phyloP scores from a whole-genome alignment of 176 grass and related monocot genomes.

The Oryza officinalis region DNA sequence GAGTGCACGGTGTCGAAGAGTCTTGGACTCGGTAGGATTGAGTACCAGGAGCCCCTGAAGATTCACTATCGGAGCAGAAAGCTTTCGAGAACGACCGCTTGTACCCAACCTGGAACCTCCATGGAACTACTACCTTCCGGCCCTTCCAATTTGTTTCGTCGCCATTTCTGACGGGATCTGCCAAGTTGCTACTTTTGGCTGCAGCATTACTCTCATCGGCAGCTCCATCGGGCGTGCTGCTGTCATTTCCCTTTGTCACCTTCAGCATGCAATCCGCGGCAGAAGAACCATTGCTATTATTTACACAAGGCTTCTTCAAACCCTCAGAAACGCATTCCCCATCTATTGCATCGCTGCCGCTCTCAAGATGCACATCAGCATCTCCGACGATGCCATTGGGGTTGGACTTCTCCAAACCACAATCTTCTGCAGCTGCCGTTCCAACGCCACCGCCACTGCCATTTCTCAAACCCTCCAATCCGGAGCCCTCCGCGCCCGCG shows the following conservation, averaged over 20 bases:
- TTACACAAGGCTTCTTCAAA: slow-evolving; percentile 12
- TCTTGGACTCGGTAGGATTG: slow-evolving; percentile 1
- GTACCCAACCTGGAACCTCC: slow-evolving; percentile 73
- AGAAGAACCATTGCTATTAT: slow-evolving; percentile 29
- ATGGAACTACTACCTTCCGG: slow-evolving; percentile 54
- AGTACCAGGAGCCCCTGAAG: neutral
- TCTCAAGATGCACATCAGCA: neutral
- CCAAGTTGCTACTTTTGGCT: slow-evolving; percentile 33
- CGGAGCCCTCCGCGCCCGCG: neutral
- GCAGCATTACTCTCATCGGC: neutral
- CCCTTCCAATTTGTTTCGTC: slow-evolving; percentile 37
- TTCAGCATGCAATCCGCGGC: slow-evolving; percentile 17
- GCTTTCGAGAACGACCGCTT: slow-evolving; percentile 58
- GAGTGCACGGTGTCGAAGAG: slow-evolving; percentile 30
- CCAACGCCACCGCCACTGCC: neutral
- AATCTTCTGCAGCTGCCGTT: neutral
- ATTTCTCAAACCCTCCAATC: slow-evolving; percentile 4
- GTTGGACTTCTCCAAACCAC: slow-evolving; percentile 3
- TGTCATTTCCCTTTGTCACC: neutral
- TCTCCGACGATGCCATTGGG: neutral
- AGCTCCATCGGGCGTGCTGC: neutral
- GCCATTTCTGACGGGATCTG: neutral
- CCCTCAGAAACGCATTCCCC: neutral
- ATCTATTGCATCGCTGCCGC: slow-evolving; percentile 1
- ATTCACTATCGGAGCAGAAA: slow-evolving; percentile 20